A percentile compares a stretch with the other conserved stretches of the same genome.
phyloP scores from a whole-genome alignment of 306 rosid genomes.

The Citrullus colocynthis region DNA sequence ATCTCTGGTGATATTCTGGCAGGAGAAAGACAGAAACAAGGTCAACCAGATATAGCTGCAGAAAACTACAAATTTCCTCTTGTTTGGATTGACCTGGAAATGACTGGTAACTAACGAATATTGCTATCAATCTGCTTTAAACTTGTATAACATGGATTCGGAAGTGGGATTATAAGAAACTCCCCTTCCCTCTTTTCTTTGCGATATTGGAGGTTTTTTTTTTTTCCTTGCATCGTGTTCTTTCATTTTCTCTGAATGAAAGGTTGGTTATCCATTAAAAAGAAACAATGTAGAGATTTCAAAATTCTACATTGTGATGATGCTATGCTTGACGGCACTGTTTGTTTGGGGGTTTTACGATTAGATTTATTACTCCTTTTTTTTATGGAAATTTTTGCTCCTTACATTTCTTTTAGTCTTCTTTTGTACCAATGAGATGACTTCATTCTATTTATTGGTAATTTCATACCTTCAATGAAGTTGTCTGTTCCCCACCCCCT shows the following conservation, averaged over 20 bases:
- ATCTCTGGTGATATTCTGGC: slow-evolving; percentile 6
- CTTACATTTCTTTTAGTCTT: neutral
- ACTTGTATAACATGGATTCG: neutral
- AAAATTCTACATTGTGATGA: neutral
- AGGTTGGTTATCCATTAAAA: too few species aligned
- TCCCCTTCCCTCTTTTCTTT: neutral
- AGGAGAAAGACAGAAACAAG: slow-evolving; percentile 18
- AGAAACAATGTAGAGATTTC: neutral
- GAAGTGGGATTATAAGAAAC: neutral
- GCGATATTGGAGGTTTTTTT: too few species aligned
- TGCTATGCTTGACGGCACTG: neutral
- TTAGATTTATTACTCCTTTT: neutral
- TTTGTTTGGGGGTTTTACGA: neutral
- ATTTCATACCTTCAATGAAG: neutral
- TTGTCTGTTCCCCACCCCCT: neutral
- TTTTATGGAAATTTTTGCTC: neutral
- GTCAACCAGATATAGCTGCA: slow-evolving; percentile 16
- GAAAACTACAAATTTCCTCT: slow-evolving; percentile 61
- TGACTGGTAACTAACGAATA: slow-evolving; percentile 69
- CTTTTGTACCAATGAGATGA: neutral
- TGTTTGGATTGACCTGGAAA: slow-evolving; percentile 97
- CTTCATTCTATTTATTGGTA: neutral
- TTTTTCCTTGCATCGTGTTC: too few species aligned
- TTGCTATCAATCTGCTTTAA: neutral
- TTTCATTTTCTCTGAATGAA: too few species aligned